Evolutionary conservation across 2,329 filamentous ascomycete species (phyloP).

Genomic region (Aspergillus neoniger): DNA sequence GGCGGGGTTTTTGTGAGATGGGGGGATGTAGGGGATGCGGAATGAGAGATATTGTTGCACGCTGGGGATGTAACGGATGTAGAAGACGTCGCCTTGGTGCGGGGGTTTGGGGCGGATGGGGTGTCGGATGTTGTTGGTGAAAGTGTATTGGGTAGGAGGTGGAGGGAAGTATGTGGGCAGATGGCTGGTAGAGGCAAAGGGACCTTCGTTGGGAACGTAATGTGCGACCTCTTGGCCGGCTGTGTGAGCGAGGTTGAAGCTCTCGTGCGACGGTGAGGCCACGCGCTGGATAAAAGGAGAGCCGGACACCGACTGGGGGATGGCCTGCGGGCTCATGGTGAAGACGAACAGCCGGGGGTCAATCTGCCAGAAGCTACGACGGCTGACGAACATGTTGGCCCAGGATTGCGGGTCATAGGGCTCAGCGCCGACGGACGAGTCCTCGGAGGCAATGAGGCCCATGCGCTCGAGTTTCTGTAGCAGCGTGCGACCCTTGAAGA

Average conservation of each 20-base stretch:
- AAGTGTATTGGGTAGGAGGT: conserved; percentile 75
- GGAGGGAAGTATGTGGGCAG: conserved; percentile 91
- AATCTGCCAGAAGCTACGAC: conserved; percentile 86
- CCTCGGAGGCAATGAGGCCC: conserved; percentile 76
- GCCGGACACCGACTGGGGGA: conserved; percentile 51
- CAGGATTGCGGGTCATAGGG: conserved; percentile 64
- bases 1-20: conserved; percentile 50
- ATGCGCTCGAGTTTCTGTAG: conserved; percentile 91
- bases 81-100: conserved; percentile 87
- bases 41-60: conserved; percentile 84
- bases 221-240: conserved; percentile 12
- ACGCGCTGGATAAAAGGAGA: conserved; percentile 54
- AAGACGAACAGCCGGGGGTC: conserved; percentile 86
- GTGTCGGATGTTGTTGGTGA: conserved; percentile 77
- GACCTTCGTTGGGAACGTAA: conserved; percentile 33
- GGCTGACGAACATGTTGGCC: conserved; percentile 78
- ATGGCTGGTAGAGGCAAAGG: conserved; percentile 61
- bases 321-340: conserved; percentile 65
- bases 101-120: conserved; percentile 86
- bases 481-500: conserved; percentile 78
- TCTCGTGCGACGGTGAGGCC: conserved; percentile 50
- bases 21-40: conserved; percentile 69
- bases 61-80: conserved; percentile 81
- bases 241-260: conserved; percentile 17
- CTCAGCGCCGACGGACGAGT: conserved; percentile 71